Conservation (phyloP, 2,329 filamentous ascomycete species). For the Colletotrichum echinochloae region DNA sequence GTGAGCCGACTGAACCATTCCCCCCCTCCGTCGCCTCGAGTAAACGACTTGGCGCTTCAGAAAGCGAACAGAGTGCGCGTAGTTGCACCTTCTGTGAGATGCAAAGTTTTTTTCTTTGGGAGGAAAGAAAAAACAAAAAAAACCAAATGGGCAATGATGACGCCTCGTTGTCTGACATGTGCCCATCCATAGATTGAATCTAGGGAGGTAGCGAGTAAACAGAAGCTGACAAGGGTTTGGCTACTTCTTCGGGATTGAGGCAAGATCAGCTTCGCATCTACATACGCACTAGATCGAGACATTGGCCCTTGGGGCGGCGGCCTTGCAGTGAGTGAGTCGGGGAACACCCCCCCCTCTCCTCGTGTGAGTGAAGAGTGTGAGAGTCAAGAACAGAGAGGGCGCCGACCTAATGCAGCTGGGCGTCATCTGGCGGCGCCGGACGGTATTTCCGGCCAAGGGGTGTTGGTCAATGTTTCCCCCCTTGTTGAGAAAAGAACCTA, state of each 20-base stretch:
- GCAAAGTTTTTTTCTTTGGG: constrained; percentile 12
- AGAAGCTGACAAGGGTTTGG: constrained; percentile 10
- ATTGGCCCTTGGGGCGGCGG: constrained; percentile 19
- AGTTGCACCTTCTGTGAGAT: constrained; percentile 7
- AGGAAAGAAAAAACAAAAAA: constrained; percentile 26
- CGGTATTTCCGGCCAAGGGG: not conserved
- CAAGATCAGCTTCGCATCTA: constrained; percentile 12
- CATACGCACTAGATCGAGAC: constrained; percentile 22
- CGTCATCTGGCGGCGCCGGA: constrained; percentile 15
- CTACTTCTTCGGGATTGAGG: not conserved
- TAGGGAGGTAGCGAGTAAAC: constrained; percentile 34
- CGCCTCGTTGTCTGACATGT: constrained; percentile 30
- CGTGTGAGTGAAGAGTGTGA: constrained; percentile 40
- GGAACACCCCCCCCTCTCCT: constrained; percentile 15
- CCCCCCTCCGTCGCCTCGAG: not conserved
- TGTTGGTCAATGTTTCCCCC: constrained; percentile 11
- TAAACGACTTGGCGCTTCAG: not conserved
- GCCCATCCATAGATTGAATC: constrained; percentile 35
- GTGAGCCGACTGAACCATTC: not conserved
- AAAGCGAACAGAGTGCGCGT: constrained; percentile 1
- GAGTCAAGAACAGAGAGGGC: too few relatives aligned
- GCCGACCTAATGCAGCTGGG: constrained; percentile 11
- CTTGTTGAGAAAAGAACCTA: constrained; percentile 40
- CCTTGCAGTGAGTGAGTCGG: constrained; percentile 7
- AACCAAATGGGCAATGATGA: too few relatives aligned